These are phyloP conservation scores for Claviceps sp. DNA, from an alignment of 2,329 filamentous ascomycete species.

Conservation along the genomic window DNA sequence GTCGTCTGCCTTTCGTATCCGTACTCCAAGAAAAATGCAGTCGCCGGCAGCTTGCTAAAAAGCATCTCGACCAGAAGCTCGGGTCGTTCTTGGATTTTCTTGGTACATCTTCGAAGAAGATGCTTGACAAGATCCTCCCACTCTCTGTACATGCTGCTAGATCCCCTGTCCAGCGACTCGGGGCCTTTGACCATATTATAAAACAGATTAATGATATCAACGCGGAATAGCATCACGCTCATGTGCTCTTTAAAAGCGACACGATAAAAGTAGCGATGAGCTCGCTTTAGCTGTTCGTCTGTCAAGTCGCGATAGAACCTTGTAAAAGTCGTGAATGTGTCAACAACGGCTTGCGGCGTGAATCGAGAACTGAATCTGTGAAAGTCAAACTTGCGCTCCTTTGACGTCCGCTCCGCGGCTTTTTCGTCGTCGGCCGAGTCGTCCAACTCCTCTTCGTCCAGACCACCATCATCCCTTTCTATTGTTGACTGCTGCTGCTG, in stretches of 20 bases:
- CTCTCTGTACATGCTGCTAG: conserved; percentile 52
- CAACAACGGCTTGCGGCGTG: conserved; percentile 68
- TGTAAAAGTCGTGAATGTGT: conserved; percentile 75
- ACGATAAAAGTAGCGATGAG: conserved; percentile 87
- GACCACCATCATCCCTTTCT: conserved; percentile 23
- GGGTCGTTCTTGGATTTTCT: conserved; percentile 73
- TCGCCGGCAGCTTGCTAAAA: conserved; percentile 81
- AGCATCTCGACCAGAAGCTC: conserved; percentile 83
- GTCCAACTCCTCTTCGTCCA: conserved; percentile 46
- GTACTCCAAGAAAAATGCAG: conserved; percentile 77
- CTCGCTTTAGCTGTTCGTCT: conserved; percentile 71
- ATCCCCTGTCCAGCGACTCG: conserved; percentile 54
- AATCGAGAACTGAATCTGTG: conserved; percentile 70
- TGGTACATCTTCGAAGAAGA: conserved; percentile 66
- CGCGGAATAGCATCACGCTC: conserved; percentile 73
- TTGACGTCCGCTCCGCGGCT: conserved; percentile 55
- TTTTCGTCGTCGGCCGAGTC: conserved; percentile 60
- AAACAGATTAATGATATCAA: conserved; percentile 81
- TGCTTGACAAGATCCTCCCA: conserved; percentile 86
- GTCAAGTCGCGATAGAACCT: conserved; percentile 71
- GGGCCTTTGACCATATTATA: conserved; percentile 88
- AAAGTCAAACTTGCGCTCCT: conserved; percentile 91
- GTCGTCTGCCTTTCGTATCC: conserved; percentile 77
- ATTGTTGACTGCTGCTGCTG: conserved; percentile 59
- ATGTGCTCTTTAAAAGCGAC: conserved; percentile 91